Percentiles rank a stretch among this genome's conserved stretches.
Evolutionary conservation across 768 basidiomycete genomes (phyloP).

Genomic region (Pleurotus djamor): DNA sequence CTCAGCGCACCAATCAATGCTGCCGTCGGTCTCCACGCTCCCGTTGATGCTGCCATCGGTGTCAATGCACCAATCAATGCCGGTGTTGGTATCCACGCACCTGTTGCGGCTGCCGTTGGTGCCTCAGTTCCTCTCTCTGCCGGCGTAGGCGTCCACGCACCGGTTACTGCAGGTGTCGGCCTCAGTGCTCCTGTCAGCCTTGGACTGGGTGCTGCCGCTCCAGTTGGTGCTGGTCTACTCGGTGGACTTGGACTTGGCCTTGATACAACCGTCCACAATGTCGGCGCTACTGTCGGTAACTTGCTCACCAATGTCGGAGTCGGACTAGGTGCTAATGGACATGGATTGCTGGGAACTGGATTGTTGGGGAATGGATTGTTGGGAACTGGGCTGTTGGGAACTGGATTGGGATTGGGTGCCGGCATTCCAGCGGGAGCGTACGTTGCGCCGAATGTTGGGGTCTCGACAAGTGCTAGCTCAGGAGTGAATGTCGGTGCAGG

Average conservation of each 20-base stretch:
- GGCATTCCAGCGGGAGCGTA: neutral
- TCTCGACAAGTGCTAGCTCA: neutral
- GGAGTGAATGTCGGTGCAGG: neutral
- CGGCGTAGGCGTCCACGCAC: neutral
- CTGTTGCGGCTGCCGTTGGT: neutral
- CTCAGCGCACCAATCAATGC: neutral
- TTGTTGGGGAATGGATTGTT: neutral
- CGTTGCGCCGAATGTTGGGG: neutral
- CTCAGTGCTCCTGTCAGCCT: neutral
- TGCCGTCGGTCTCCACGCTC: neutral
- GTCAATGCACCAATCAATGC: neutral
- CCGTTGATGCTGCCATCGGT: neutral
- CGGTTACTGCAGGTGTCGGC: neutral
- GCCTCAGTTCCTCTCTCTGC: neutral
- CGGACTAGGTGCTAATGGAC: neutral
- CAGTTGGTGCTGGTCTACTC: neutral
- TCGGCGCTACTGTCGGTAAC: neutral
- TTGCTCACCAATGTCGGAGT: neutral
- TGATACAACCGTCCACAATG: neutral
- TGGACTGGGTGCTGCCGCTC: neutral
- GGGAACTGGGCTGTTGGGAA: neutral
- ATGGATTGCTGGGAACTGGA: neutral
- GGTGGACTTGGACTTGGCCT: neutral
- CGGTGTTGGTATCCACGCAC: neutral
- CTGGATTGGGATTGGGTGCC: neutral